Conservation (phyloP, 192 early-diverging fungal genomes). For the Backusella mclennaniae region DNA sequence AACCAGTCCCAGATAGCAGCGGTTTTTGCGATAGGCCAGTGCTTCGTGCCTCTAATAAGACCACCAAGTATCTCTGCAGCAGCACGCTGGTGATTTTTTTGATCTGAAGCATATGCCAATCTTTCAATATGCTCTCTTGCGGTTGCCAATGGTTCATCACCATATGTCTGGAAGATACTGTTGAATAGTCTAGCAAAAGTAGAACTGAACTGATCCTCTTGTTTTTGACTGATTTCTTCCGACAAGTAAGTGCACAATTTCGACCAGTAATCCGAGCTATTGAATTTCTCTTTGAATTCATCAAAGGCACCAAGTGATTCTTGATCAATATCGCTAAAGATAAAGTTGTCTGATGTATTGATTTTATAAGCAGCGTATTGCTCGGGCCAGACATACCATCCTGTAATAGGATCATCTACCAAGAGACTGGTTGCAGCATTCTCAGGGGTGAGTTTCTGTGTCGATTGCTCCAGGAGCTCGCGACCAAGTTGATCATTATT, state of each 20-base stretch:
- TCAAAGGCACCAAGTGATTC: constrained; percentile 56
- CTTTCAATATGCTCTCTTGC: constrained; percentile 56
- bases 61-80: constrained; percentile 80
- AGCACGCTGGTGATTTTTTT: constrained; percentile 79
- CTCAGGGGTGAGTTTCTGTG: constrained; percentile 14
- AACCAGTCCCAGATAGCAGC: constrained; percentile 71
- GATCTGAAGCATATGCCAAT: constrained; percentile 53
- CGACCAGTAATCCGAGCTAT: constrained; percentile 66
- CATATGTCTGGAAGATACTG: constrained; percentile 67
- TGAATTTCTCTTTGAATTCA: constrained; percentile 51
- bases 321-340: constrained; percentile 53
- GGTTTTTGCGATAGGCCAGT: constrained; percentile 61
- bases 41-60: constrained; percentile 83
- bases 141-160: constrained; percentile 46
- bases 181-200: constrained; percentile 62
- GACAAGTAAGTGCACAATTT: constrained; percentile 60
- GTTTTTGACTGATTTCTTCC: constrained; percentile 61
- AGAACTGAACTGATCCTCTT: constrained; percentile 66
- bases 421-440: constrained; percentile 36
- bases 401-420: constrained; percentile 60
- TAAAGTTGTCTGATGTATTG: constrained; percentile 32
- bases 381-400: constrained; percentile 84
- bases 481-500: neutral
- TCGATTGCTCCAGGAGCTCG: constrained; percentile 25
- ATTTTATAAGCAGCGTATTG: constrained; percentile 51